These are phyloP conservation scores for Massarina eburnea DNA, from an alignment of 2,329 filamentous ascomycete species.

Conservation along the genomic window DNA sequence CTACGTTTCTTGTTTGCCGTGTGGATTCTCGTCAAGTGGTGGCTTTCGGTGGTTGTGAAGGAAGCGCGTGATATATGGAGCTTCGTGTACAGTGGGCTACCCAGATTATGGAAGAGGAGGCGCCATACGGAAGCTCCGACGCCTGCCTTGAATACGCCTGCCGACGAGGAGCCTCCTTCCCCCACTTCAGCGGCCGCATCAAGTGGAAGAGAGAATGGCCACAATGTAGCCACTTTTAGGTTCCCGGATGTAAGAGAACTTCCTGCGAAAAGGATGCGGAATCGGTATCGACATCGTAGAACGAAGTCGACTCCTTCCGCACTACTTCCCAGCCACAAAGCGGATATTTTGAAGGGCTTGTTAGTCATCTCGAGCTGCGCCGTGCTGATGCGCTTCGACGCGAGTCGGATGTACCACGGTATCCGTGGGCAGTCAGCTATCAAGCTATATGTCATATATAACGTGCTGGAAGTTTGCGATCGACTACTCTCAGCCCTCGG, in stretches of 20 bases:
- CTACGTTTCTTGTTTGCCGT: slow-evolving; percentile 83
- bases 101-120: slow-evolving; percentile 73
- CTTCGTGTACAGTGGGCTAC: slow-evolving; percentile 79
- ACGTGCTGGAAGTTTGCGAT: slow-evolving; percentile 91
- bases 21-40: slow-evolving; percentile 75
- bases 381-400: slow-evolving; percentile 87
- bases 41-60: slow-evolving; percentile 69
- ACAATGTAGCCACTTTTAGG: slow-evolving; percentile 23
- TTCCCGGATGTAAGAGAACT: slow-evolving; percentile 32
- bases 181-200: slow-evolving; percentile 17
- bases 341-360: slow-evolving; percentile 86
- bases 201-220: slow-evolving; percentile 25
- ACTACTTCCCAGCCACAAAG: slow-evolving; percentile 86
- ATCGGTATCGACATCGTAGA: slow-evolving; percentile 63
- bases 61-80: slow-evolving; percentile 71
- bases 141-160: slow-evolving; percentile 23
- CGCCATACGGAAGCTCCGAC: slow-evolving; percentile 44
- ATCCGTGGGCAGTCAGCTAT: slow-evolving; percentile 95
- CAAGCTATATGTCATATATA: slow-evolving; percentile 98
- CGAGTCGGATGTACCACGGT: slow-evolving; percentile 96
- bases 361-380: slow-evolving; percentile 85
- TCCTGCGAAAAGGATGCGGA: slow-evolving; percentile 29
- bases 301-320: slow-evolving; percentile 84
- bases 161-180: slow-evolving; percentile 29
- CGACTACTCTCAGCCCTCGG: slow-evolving; percentile 86